Percentiles rank a stretch among this genome's conserved stretches.
These are phyloP conservation scores for Sclerotinia minor DNA, from an alignment of 2,329 filamentous ascomycete species.

Conservation along the genomic window DNA sequence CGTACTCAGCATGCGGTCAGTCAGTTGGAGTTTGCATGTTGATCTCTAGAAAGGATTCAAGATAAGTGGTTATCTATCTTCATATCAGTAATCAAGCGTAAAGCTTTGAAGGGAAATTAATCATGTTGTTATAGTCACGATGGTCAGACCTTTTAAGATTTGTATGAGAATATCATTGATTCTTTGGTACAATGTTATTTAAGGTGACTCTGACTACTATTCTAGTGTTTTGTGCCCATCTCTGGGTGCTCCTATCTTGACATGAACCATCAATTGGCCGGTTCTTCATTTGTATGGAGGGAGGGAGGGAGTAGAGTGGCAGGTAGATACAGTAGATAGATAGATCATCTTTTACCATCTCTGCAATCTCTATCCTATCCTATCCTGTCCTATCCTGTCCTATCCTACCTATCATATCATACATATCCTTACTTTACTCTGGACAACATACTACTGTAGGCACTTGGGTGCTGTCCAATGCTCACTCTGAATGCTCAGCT, in stretches of 20 bases:
- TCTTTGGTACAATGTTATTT: slow-evolving; percentile 1
- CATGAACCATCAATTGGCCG: neutral
- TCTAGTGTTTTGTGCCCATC: neutral
- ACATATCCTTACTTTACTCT: too few relatives aligned
- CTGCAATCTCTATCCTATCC: neutral
- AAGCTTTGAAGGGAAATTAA: neutral
- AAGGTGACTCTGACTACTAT: neutral
- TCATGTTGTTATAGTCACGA: neutral
- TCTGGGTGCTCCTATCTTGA: neutral
- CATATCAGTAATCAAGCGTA: neutral
- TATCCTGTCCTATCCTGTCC: neutral
- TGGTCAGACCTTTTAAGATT: neutral
- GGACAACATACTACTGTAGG: neutral
- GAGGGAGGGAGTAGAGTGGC: too few relatives aligned
- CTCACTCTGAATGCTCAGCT: too few relatives aligned
- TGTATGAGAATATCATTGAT: neutral
- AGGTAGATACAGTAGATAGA: too few relatives aligned
- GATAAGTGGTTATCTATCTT: neutral
- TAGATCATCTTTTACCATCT: neutral
- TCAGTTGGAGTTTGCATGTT: neutral
- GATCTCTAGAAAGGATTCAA: neutral
- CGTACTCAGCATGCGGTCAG: neutral
- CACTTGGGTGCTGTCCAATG: too few relatives aligned
- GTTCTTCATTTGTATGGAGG: neutral
- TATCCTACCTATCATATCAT: too few relatives aligned